Evolutionary conservation across 2,329 filamentous ascomycete species (phyloP).

Genomic region (Cercospora sp.): DNA sequence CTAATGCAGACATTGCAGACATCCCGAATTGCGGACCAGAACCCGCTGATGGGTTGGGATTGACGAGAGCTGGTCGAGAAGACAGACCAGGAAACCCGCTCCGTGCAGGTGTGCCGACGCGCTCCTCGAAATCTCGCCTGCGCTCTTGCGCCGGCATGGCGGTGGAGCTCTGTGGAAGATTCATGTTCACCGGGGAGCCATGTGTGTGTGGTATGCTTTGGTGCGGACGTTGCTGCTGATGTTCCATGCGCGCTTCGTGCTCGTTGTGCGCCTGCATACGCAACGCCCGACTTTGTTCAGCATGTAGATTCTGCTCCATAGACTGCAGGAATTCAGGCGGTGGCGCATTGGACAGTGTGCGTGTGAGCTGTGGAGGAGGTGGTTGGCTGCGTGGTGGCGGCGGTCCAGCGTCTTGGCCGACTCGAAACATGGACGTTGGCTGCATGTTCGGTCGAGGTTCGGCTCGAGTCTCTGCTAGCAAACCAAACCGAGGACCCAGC

Average conservation of each 20-base stretch:
- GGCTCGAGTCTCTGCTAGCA: constrained; percentile 36
- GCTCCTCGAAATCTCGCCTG: constrained; percentile 35
- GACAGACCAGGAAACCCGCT: constrained; percentile 23
- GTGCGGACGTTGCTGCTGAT: constrained; percentile 25
- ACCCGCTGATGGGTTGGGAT: constrained; percentile 20
- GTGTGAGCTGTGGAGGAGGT: constrained; percentile 25
- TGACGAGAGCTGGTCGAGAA: constrained; percentile 25
- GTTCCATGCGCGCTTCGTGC: constrained; percentile 33
- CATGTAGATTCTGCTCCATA: constrained; percentile 26
- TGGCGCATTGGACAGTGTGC: constrained; percentile 25
- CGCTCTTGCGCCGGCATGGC: constrained; percentile 30
- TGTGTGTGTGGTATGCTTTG: constrained; percentile 29
- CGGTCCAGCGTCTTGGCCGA: constrained; percentile 26
- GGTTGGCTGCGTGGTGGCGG: constrained; percentile 29
- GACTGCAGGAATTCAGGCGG: constrained; percentile 30
- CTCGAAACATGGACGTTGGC: constrained; percentile 23
- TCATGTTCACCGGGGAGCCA: constrained; percentile 34
- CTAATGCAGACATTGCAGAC: constrained; percentile 26
- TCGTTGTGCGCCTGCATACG: constrained; percentile 30
- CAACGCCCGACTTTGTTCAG: constrained; percentile 39
- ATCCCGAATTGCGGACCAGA: constrained; percentile 20
- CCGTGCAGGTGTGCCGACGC: constrained; percentile 33
- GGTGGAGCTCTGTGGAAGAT: constrained; percentile 8
- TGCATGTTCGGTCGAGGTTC: constrained; percentile 33
- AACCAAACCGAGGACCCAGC: constrained; percentile 36